Evolutionary conservation across 176 grass and related monocot species (phyloP), one percentile per base, ranked within the genome.

Genomic region (Eremochloa ophiuroides): DNA sequence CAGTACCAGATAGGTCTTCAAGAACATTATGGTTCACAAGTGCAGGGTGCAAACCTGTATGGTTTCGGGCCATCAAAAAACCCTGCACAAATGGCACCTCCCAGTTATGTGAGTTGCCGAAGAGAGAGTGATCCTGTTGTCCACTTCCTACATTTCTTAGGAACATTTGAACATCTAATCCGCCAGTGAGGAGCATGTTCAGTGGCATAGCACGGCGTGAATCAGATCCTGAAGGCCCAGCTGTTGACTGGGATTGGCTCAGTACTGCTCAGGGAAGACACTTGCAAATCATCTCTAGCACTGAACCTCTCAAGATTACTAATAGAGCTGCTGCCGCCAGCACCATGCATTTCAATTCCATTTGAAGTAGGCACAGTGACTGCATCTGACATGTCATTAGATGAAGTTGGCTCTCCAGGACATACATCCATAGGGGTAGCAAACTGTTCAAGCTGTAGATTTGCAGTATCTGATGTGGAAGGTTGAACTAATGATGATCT

Each of bases 21-120:
- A 86, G 53, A 35, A 79, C 28, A 77, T 71, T 62, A 78, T 41
- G 84, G 51, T 94, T 86, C 50, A 79, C 60, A 78, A 88, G 74
- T 91, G 69, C 29, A 41, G 83, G 29, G 11, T 70, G 68, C 83
- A 84, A 78, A 74, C 84, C 84, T 80, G 84, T 62, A 76, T 88
- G 77, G 47, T 80, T 93, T 88, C 90, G 97, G 85, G 89, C 89
- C 90, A 99, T 89, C 69, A 90, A 88, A 91, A 89, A 99, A 62
- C 97, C 93, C 69, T 96, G 97, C 60, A 89, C 73, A 87, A 99
- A 96, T 9, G 97, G 97, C 42, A 95, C 62, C 69, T 99, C 97
- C 97, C 97, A 96, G 83, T 74, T 93, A 82, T 85, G 73, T 5
- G 88, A 73, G 61, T 99, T 87, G 74, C 73, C 29, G 8, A 89